Base-by-base conservation (phyloP, 768 basidiomycete genomes). In the Boletus rufocinnamomeus region DNA sequence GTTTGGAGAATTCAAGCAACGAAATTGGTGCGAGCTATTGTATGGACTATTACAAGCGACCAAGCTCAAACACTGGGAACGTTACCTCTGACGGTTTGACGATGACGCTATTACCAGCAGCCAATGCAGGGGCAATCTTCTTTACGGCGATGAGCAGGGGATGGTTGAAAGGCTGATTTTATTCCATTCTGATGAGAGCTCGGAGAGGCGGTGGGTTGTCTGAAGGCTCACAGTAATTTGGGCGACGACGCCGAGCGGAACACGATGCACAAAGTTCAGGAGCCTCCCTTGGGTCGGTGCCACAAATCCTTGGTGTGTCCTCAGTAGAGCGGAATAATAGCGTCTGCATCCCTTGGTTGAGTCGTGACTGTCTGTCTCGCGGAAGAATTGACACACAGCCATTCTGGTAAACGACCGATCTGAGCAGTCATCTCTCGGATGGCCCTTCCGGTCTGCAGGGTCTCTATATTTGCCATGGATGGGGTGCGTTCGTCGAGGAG, bases 111-210 rank as follows among this genome's bases (percentile, higher is more conserved):
- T 93, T 93, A 6, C 91, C 92, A 9, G 91, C 89, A 45, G 92
- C 92, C 28, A 94, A 76, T 1, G 90, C 91, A 6, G 90, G 90
- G 0, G 87, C 89, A 54, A 94, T 88, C 74, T 95, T 95, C 79
- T 95, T 95, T 53, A 94, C 70, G 2, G 91, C 90, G 60, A 95
- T 95, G 37, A 95, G 72, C n/a, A 95, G 75, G 1, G 93, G 93
- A 63, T 95, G 92, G 64, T 95, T 95, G 72, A 93, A 94, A 3
- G 92, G 90, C 88, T 92, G 60, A 17, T 52, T 47, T 45, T 21
- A 23, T 35, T 14, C 7, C 43, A 25, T 49, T n/a, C 16, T 11
- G 43, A 32, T 58, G 51, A 59, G 37, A 52, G 27, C 40, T 43
- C 32, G 28, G 55, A 23, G 41, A 44, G 6, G 28, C 17, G 10